These are phyloP conservation scores for Microbotryomycetes sp. DNA, from an alignment of 1,284 basidiomycete species.

Conservation along the genomic window DNA sequence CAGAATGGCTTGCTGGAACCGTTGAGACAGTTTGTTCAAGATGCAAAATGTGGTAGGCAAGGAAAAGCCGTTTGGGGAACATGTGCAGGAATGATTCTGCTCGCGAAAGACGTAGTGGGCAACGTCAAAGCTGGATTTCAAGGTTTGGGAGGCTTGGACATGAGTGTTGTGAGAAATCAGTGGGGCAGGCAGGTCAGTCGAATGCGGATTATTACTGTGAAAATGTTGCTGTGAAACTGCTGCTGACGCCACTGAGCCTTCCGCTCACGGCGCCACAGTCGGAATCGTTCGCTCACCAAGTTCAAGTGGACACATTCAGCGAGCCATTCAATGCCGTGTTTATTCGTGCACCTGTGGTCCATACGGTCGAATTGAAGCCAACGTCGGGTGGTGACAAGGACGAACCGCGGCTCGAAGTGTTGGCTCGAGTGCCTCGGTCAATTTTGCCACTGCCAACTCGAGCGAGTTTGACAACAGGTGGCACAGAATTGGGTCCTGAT, in stretches of 20 bases:
- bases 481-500: slow-evolving; percentile 47
- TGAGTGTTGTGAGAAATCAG: slow-evolving; percentile 73
- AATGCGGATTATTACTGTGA: too few species aligned
- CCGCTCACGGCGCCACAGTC: slow-evolving; percentile 50
- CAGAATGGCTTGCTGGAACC: slow-evolving; percentile 74
- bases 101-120: slow-evolving; percentile 57
- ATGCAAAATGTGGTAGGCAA: slow-evolving; percentile 43
- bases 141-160: slow-evolving; percentile 71
- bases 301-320: slow-evolving; percentile 55
- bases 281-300: slow-evolving; percentile 79
- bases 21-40: slow-evolving; percentile 57
- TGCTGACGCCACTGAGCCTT: background rate
- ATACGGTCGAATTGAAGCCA: slow-evolving; percentile 19
- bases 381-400: slow-evolving; percentile 44
- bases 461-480: slow-evolving; percentile 42
- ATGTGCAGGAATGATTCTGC: slow-evolving; percentile 91
- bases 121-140: slow-evolving; percentile 80
- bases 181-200: slow-evolving; percentile 55
- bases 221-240: background rate
- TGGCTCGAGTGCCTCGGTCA: slow-evolving; percentile 63
- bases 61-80: slow-evolving; percentile 85
- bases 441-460: slow-evolving; percentile 40
- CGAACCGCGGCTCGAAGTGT: slow-evolving; percentile 47
- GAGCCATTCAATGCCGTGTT: slow-evolving; percentile 79
- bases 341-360: slow-evolving; percentile 78